A percentile compares a stretch with the other conserved stretches of the same genome.
Evolutionary conservation across 805 yeast species (phyloP).

Genomic region (Lipomyces lipofer): DNA sequence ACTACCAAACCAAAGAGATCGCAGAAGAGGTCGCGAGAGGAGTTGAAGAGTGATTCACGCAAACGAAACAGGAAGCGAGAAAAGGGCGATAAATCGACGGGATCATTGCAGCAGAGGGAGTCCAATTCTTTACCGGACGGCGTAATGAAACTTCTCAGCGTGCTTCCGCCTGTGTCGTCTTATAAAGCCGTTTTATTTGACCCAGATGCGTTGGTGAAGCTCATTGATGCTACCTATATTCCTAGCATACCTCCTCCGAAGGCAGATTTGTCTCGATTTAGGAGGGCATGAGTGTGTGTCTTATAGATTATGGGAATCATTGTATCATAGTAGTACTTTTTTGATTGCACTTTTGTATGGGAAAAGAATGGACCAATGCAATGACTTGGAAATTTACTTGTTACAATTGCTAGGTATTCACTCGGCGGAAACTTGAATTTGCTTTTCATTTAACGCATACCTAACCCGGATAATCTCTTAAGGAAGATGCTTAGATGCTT

Average conservation of each 20-base stretch:
- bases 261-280: slow-evolving; percentile 22
- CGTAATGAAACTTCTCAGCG: slow-evolving; percentile 51
- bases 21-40: slow-evolving; percentile 9
- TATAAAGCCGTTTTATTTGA: slow-evolving; percentile 59
- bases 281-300: too few relatives aligned
- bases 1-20: slow-evolving; percentile 1
- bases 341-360: too few relatives aligned
- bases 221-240: slow-evolving; percentile 34
- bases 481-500: too few relatives aligned
- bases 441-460: too few relatives aligned
- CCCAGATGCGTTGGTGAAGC: slow-evolving; percentile 51
- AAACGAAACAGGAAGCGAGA: slow-evolving; percentile 22
- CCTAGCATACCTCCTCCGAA: slow-evolving; percentile 31
- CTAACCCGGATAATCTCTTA: too few relatives aligned
- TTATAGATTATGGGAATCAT: too few relatives aligned
- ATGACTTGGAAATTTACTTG: too few relatives aligned
- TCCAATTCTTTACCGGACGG: slow-evolving; percentile 31
- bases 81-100: slow-evolving; percentile 17
- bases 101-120: neutral
- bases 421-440: too few relatives aligned
- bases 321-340: too few relatives aligned
- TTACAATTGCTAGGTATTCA: too few relatives aligned
- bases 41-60: slow-evolving; percentile 5
- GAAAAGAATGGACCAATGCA: too few relatives aligned
- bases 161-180: slow-evolving; percentile 61